Conservation (phyloP, 257 asterid genomes). For the Fraxinus anomala region DNA sequence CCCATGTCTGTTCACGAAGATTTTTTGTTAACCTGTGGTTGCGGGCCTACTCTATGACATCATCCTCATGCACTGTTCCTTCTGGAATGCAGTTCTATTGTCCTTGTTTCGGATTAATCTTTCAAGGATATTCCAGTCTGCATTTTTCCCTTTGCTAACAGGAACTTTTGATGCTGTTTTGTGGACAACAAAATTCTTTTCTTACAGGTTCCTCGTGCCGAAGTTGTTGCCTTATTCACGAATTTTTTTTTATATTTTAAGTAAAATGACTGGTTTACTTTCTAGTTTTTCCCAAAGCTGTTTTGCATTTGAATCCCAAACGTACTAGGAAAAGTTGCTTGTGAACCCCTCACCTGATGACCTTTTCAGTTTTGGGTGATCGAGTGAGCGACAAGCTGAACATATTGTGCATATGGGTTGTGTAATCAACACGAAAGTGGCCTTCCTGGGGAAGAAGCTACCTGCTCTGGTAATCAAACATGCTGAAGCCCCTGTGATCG, state of each 20-base stretch:
- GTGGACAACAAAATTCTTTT: not conserved
- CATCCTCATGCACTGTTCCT: not conserved
- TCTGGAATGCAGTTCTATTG: not conserved
- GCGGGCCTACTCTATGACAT: not conserved
- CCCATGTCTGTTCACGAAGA: not conserved
- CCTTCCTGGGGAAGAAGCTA: too few species aligned
- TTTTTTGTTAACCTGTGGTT: not conserved
- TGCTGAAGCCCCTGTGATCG: too few species aligned
- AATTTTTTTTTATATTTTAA: too few species aligned
- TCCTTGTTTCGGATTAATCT: not conserved
- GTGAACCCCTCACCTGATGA: too few species aligned
- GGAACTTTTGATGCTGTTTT: not conserved
- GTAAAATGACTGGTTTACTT: not conserved
- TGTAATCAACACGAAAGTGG: too few species aligned
- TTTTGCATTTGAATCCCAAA: not conserved
- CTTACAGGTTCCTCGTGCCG: not conserved
- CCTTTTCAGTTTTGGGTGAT: too few species aligned
- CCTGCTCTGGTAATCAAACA: too few species aligned
- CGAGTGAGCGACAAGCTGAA: too few species aligned
- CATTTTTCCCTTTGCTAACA: not conserved
- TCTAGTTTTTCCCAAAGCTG: not conserved
- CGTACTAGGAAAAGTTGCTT: too few species aligned
- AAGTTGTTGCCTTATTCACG: not conserved
- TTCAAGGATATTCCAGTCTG: not conserved
- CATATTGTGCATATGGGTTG: too few species aligned